These are phyloP conservation scores for Rhamnella rubrinervis DNA, from an alignment of 331 rosid genomes.

Conservation along the genomic window DNA sequence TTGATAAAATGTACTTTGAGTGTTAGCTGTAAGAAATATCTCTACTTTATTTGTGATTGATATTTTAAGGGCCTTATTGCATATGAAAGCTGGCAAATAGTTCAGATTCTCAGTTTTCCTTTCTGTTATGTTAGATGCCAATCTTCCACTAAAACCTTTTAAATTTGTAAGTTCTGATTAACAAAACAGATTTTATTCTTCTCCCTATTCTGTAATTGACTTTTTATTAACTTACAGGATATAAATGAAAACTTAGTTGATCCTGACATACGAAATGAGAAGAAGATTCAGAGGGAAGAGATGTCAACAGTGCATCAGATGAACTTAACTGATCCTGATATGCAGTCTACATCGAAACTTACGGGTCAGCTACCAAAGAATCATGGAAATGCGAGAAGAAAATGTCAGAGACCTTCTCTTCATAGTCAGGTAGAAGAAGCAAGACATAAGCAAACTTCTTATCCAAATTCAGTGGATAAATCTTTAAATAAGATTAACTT, in stretches of 20 bases:
- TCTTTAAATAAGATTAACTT: conserved; percentile 26
- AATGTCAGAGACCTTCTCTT: conserved; percentile 22
- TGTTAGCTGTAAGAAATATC: too few species aligned
- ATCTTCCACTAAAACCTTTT: neutral
- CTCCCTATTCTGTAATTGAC: too few species aligned
- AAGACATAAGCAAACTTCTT: conserved; percentile 22
- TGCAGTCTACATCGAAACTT: conserved; percentile 22
- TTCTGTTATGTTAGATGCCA: neutral
- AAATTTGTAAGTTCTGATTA: too few species aligned
- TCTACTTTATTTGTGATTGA: too few species aligned
- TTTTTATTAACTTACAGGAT: conserved; percentile 10
- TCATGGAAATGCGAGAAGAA: conserved; percentile 20
- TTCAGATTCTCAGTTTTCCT: neutral
- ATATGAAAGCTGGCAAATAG: too few species aligned
- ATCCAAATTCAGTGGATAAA: conserved; percentile 15
- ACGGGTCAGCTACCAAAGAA: conserved; percentile 17
- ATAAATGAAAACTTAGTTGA: conserved; percentile 8
- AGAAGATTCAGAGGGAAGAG: conserved; percentile 24
- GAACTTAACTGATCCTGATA: conserved; percentile 7
- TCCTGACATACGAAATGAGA: conserved; percentile 19
- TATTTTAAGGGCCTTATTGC: too few species aligned
- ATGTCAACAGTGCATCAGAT: conserved; percentile 5
- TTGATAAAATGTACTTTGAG: too few species aligned
- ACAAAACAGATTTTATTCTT: too few species aligned
- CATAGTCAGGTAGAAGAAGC: conserved; percentile 3